Conservation (phyloP, 2,329 filamentous ascomycete genomes). For the Colletotrichum camelliae region DNA sequence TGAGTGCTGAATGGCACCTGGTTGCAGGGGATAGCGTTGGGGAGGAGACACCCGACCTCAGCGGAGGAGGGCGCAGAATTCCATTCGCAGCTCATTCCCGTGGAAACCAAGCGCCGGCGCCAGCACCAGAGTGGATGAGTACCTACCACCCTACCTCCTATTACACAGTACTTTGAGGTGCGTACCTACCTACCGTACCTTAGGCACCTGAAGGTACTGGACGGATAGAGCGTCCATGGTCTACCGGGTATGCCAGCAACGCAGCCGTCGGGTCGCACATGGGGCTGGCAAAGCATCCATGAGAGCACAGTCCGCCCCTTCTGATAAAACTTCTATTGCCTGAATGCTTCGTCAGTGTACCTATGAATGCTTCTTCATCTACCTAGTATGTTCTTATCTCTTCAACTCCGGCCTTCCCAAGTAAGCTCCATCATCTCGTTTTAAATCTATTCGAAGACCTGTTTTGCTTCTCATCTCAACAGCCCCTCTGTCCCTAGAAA, state of each 20-base stretch:
- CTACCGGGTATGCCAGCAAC: too few species aligned
- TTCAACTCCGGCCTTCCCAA: not conserved
- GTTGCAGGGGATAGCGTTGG: not conserved
- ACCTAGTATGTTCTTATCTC: not conserved
- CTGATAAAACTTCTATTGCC: not conserved
- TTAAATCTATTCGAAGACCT: not conserved
- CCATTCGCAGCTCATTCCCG: constrained; percentile 3
- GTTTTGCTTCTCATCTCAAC: not conserved
- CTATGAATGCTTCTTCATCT: not conserved
- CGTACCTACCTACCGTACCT: too few species aligned
- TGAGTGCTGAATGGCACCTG: not conserved
- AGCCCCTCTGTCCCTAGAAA: not conserved
- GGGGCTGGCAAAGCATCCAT: too few species aligned
- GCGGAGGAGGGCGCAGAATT: not conserved
- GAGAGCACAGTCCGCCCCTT: not conserved
- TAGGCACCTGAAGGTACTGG: too few species aligned
- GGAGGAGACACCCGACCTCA: not conserved
- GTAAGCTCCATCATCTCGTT: not conserved
- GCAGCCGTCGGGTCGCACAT: too few species aligned
- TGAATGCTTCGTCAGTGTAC: not conserved
- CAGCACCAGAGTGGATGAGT: not conserved
- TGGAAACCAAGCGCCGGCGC: constrained; percentile 8
- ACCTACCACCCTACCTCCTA: too few species aligned
- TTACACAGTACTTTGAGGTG: too few species aligned
- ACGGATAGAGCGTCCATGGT: too few species aligned